Percentiles rank a stretch among this genome's conserved stretches.
Conservation (phyloP, 768 basidiomycete genomes). For the Ramaria sp. region DNA sequence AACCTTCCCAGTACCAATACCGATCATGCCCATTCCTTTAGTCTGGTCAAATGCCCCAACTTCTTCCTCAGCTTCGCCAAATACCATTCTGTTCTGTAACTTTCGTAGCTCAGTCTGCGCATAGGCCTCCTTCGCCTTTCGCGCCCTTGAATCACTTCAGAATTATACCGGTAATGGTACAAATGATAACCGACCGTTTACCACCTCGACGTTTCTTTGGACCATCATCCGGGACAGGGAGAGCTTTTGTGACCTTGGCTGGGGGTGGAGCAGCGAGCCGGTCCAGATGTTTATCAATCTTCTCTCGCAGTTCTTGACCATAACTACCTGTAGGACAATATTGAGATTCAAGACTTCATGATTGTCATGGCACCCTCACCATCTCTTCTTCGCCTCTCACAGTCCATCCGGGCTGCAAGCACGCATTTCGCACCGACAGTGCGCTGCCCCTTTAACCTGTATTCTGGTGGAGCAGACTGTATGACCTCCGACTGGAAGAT, state of each 20-base stretch:
- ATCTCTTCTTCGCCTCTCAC: conserved; percentile 74
- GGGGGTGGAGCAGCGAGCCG: conserved; percentile 90
- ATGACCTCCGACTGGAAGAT: conserved; percentile 91
- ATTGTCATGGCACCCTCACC: conserved; percentile 34
- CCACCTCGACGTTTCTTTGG: conserved; percentile 94
- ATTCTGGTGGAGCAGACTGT: conserved; percentile 75
- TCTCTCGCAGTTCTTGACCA: conserved; percentile 68
- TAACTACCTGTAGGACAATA: conserved; percentile 44
- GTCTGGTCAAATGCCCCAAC: conserved; percentile 95
- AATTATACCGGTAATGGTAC: conserved; percentile 2
- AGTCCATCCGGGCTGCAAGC: conserved; percentile 85
- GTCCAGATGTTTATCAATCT: conserved; percentile 90
- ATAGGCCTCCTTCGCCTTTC: conserved; percentile 97
- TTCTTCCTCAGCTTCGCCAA: conserved; percentile 93
- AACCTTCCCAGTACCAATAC: conserved; percentile 76
- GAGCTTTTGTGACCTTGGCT: conserved; percentile 82
- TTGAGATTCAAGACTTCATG: not conserved
- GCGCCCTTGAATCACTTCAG: conserved; percentile 43
- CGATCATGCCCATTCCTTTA: conserved; percentile 98
- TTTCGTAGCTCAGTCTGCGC: conserved; percentile 95
- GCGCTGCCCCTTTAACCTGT: conserved; percentile 84
- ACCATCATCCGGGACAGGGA: conserved; percentile 91
- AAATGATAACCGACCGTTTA: conserved; percentile 45
- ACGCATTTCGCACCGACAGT: conserved; percentile 89
- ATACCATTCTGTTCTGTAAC: conserved; percentile 92